A percentile compares a stretch with the other conserved stretches of the same genome.
Conservation (phyloP, 257 asterid genomes). For the Ehretia macrophylla region DNA sequence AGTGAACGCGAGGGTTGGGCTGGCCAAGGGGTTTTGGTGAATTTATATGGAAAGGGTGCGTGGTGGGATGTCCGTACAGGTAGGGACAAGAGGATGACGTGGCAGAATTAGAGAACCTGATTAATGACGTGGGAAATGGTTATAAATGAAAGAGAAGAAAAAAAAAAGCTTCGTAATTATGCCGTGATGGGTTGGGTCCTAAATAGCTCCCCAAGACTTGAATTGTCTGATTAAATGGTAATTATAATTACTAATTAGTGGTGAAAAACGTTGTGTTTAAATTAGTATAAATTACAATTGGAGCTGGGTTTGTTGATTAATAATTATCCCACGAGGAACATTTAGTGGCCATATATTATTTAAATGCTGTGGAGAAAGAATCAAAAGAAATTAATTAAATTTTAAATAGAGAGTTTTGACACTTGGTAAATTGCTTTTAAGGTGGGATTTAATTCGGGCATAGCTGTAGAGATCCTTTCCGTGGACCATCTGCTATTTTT, state of each 20-base stretch:
- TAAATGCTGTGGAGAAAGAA: background rate
- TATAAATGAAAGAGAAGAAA: conserved; percentile 6
- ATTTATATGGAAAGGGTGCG: conserved; percentile 26
- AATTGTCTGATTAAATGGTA: no score
- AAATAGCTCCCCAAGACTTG: no score
- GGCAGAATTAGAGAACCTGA: background rate
- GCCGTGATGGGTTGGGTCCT: no score
- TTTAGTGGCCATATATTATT: conserved; percentile 11
- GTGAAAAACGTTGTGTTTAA: no score
- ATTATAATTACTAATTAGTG: no score
- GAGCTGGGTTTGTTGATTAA: background rate
- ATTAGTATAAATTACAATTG: no score
- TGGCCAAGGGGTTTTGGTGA: conserved; percentile 33
- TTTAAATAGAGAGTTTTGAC: background rate
- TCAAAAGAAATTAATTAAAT: no score
- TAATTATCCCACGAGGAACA: no score
- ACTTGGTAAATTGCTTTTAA: background rate
- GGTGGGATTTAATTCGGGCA: background rate
- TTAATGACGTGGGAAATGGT: background rate
- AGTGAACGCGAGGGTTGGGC: conserved; percentile 46
- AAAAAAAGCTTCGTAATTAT: background rate
- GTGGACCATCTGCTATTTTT: background rate
- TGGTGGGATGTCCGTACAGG: conserved; percentile 45
- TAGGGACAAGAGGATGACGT: conserved; percentile 25
- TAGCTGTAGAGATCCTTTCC: background rate